phyloP scores from a whole-genome alignment of 148 eudicot species.

The Rhododendron mucronatum region DNA sequence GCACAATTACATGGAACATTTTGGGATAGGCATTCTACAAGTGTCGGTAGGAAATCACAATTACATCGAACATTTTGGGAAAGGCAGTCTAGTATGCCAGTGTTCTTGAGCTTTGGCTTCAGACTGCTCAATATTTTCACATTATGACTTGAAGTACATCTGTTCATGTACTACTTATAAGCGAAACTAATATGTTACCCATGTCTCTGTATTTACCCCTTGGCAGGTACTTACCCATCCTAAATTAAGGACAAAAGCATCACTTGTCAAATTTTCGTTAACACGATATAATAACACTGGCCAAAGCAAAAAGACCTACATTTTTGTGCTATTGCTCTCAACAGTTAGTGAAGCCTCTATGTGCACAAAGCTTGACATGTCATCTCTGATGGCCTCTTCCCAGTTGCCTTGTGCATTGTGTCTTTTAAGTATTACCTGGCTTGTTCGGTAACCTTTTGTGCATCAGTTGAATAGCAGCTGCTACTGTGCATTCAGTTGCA shows the following conservation, averaged over 20 bases:
- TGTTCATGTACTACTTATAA: not conserved
- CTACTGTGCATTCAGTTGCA: not conserved
- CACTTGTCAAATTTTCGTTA: not conserved
- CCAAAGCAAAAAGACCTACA: not conserved
- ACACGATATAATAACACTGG: not conserved
- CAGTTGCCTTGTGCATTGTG: not conserved
- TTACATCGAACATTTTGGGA: not conserved
- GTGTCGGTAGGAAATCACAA: not conserved
- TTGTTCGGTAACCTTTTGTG: not conserved
- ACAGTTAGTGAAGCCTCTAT: not conserved
- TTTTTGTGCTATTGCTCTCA: not conserved
- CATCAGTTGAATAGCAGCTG: not conserved
- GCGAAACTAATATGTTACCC: not conserved
- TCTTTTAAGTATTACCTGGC: not conserved
- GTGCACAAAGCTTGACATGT: not conserved
- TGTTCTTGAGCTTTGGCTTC: not conserved
- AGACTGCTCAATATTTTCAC: not conserved
- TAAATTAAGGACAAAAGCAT: not conserved
- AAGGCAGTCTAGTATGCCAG: not conserved
- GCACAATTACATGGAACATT: not conserved
- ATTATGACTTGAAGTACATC: not conserved
- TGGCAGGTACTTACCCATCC: not conserved
- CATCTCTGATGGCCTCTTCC: not conserved
- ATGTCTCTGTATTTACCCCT: not conserved
- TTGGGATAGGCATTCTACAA: too few relatives aligned